Evolutionary conservation across 2,329 filamentous ascomycete genomes (phyloP), one percentile per base, ranked within the genome.

Genomic region (Diaporthe helianthi): DNA sequence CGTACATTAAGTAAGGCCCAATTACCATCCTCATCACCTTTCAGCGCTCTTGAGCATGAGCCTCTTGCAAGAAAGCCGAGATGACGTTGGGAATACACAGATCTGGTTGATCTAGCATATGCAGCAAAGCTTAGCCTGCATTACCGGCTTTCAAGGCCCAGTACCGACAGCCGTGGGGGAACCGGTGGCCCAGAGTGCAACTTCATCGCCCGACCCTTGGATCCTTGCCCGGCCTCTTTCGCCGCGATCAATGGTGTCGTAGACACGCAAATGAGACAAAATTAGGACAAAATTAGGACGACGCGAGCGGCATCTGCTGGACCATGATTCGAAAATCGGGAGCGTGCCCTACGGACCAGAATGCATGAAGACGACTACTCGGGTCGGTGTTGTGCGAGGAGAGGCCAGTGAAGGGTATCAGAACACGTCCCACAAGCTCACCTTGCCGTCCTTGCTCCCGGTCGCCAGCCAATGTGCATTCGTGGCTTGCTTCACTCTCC

Each of bases 361-460:
- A 29, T n/a, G 19, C 19, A 24, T 49, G 15, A 22, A n/a, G 24
- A 53, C 24, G 24, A 46, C 31, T 22, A 44, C 29, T 19, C 29
- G 41, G 55, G 26, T 8, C 17, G 29, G 44, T 49, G 13, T 63
- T 17, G 17, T 36, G 55, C 26, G 26, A 19, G n/a, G 22, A 36
- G 19, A 36, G 29, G 44, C 19, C 5, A 24, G 9, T 6, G 13
- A 26, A 46, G 22, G 31, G 65, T 9, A 17, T 82, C 75, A 94
- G 79, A 96, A 99, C 69, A 98, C 90, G 81, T 98, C 93, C 96
- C 96, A 99, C 74, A 99, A 82, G 77, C 93, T 97, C 72, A 98
- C 89, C 78, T 97, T 97, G 22, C 95, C 96, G 81, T 98, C 96
- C 79, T 98, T 99, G 67, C 93, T 92, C 1, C 96, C 96, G 1